A percentile compares a stretch with the other conserved stretches of the same genome.
Conservation (phyloP, 2,329 filamentous ascomycete genomes). For the Sclerotinia spermophila region DNA sequence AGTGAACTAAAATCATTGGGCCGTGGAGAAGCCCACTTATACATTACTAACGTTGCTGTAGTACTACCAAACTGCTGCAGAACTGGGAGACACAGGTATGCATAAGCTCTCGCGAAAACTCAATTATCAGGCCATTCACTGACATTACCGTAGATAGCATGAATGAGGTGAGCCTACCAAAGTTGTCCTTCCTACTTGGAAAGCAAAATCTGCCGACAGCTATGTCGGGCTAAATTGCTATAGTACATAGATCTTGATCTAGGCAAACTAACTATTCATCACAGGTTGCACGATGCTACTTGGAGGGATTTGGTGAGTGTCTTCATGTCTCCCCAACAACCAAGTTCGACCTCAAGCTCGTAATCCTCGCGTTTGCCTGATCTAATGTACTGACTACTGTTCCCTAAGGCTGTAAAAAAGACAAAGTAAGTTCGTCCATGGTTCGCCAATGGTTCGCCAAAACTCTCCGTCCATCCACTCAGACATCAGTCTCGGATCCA, state of each 20-base stretch:
- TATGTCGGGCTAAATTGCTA: not conserved
- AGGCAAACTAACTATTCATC: constrained; percentile 12
- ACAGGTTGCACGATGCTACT: constrained; percentile 75
- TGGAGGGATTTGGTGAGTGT: constrained; percentile 76
- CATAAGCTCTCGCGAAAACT: constrained; percentile 23
- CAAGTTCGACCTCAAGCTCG: constrained; percentile 3
- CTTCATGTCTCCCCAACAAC: not conserved
- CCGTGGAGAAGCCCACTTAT: constrained; percentile 26
- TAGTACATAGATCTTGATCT: constrained; percentile 18
- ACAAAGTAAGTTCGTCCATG: constrained; percentile 71
- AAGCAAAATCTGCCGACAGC: constrained; percentile 5
- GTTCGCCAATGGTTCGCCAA: constrained; percentile 9
- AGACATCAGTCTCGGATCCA: constrained; percentile 7
- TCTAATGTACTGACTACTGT: constrained; percentile 14
- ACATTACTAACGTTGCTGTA: constrained; percentile 44
- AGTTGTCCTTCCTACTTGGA: not conserved
- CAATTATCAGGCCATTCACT: constrained; percentile 23
- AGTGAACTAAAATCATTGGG: constrained; percentile 35
- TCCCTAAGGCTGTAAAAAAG: constrained; percentile 67
- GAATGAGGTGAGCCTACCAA: constrained; percentile 65
- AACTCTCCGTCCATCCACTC: constrained; percentile 16
- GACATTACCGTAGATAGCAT: constrained; percentile 67
- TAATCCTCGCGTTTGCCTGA: constrained; percentile 14
- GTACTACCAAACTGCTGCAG: constrained; percentile 97
- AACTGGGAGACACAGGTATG: constrained; percentile 81